Percentiles rank a stretch among this genome's conserved stretches.
Conservation (phyloP, 2,329 filamentous ascomycete genomes). For the Aspergillus pseudonomiae region DNA sequence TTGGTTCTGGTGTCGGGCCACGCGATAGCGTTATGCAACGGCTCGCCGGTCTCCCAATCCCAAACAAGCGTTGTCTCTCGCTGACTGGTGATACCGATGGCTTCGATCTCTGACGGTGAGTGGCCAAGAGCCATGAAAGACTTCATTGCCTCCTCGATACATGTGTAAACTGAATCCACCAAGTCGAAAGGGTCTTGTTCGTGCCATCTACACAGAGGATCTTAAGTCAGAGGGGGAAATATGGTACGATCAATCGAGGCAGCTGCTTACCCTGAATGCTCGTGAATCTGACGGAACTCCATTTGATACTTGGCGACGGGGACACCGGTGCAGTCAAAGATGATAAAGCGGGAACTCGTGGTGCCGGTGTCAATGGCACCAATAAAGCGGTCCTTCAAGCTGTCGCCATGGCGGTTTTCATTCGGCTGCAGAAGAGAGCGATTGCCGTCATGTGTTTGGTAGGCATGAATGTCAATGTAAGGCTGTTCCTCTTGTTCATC, state of each 20-base stretch:
- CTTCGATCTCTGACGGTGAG: slow-evolving; percentile 67
- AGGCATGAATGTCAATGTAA: slow-evolving; percentile 30
- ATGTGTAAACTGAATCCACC: slow-evolving; percentile 72
- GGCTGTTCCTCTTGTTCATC: slow-evolving; percentile 24
- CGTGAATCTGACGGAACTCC: slow-evolving; percentile 83
- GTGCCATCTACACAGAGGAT: slow-evolving; percentile 67
- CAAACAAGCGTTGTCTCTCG: slow-evolving; percentile 85
- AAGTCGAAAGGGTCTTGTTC: slow-evolving; percentile 84
- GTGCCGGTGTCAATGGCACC: slow-evolving; percentile 91
- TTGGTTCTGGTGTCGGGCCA: slow-evolving; percentile 87
- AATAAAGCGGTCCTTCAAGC: slow-evolving; percentile 60
- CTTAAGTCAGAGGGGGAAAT: background rate
- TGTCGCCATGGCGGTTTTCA: slow-evolving; percentile 33
- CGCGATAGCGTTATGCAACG: slow-evolving; percentile 81
- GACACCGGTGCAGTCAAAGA: slow-evolving; percentile 79
- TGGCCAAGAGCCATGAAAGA: slow-evolving; percentile 73
- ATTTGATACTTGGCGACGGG: slow-evolving; percentile 83
- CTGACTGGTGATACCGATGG: slow-evolving; percentile 87
- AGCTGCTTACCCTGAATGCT: slow-evolving; percentile 73
- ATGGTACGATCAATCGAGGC: background rate
- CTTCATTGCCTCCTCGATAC: slow-evolving; percentile 75
- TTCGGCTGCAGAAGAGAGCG: slow-evolving; percentile 41
- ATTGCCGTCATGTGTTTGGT: slow-evolving; percentile 36
- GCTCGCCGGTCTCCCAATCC: slow-evolving; percentile 78
- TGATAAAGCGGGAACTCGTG: slow-evolving; percentile 85